Percentiles rank a stretch among this genome's conserved stretches.
Evolutionary conservation across 805 yeast genomes (phyloP).

Genomic region (Schizosaccharomyces octosporus): DNA sequence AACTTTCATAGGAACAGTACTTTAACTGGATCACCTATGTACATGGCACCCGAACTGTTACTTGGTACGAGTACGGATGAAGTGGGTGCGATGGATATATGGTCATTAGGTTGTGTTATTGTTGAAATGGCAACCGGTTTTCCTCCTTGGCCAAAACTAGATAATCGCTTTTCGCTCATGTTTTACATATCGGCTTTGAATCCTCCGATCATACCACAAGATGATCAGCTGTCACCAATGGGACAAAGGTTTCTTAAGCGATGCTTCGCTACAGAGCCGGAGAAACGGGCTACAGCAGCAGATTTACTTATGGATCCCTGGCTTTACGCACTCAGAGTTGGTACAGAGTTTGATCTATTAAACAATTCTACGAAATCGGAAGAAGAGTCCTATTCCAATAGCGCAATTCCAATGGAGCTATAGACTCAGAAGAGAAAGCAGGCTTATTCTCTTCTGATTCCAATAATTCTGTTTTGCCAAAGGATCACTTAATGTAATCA

Average conservation of each 20-base stretch:
- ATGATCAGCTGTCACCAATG: conserved; percentile 48
- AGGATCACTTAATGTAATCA: no score
- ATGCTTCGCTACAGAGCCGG: conserved; percentile 66
- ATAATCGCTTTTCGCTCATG: conserved; percentile 96
- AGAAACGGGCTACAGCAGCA: conserved; percentile 54
- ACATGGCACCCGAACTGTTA: conserved; percentile 93
- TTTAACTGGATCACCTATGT: conserved; percentile 92
- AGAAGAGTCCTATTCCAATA: not conserved
- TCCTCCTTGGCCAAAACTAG: conserved; percentile 88
- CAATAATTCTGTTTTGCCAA: no score
- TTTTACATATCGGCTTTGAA: conserved; percentile 93
- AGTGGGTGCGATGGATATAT: conserved; percentile 57
- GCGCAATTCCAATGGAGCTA: not conserved
- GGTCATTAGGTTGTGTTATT: conserved; percentile 94
- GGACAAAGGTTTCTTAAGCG: conserved; percentile 50
- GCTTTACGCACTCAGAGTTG: conserved; percentile 21
- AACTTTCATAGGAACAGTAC: conserved; percentile 6
- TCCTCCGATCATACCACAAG: conserved; percentile 58
- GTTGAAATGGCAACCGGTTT: conserved; percentile 91
- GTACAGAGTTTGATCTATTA: not conserved
- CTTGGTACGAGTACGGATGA: conserved; percentile 43
- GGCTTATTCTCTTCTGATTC: not conserved
- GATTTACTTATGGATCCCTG: conserved; percentile 75
- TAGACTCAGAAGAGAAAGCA: not conserved
- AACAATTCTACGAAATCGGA: not conserved